Evolutionary conservation across 2,329 filamentous ascomycete genomes (phyloP).

Genomic region (Cladosporium phlei): DNA sequence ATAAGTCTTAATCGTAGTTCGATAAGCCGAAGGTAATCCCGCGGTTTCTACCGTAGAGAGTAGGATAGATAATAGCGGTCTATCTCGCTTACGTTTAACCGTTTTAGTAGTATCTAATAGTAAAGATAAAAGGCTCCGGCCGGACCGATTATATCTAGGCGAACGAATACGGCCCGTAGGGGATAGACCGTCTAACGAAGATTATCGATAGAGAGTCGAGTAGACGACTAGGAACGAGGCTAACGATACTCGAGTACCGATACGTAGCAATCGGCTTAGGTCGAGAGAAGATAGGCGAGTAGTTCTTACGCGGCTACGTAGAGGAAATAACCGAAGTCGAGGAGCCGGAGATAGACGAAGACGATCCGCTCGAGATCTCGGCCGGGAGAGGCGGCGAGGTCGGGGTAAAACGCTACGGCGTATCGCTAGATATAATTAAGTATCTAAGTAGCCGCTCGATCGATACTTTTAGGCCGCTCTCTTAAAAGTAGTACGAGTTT

Average conservation of each 20-base stretch:
- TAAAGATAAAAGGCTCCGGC: constrained; percentile 15
- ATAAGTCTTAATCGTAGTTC: constrained; percentile 25
- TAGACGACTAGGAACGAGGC: constrained; percentile 16
- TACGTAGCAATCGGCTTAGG: constrained; percentile 19
- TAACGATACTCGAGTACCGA: constrained; percentile 17
- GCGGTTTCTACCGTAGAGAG: constrained; percentile 21
- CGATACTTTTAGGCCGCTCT: constrained; percentile 20
- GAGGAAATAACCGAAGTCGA: constrained; percentile 20
- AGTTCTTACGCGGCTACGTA: constrained; percentile 21
- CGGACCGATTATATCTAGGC: constrained; percentile 16
- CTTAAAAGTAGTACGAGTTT: constrained; percentile 8
- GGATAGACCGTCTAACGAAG: constrained; percentile 15
- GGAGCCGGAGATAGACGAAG: constrained; percentile 21
- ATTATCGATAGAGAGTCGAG: constrained; percentile 18
- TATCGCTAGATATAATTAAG: constrained; percentile 22
- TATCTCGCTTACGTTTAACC: constrained; percentile 24
- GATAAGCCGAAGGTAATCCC: constrained; percentile 26
- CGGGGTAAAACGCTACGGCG: constrained; percentile 15
- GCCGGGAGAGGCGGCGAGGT: constrained; percentile 15
- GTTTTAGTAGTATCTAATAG: constrained; percentile 19
- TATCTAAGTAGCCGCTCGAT: constrained; percentile 22
- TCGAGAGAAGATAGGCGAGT: constrained; percentile 14
- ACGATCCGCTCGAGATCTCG: constrained; percentile 19
- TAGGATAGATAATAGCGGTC: constrained; percentile 22
- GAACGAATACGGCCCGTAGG: constrained; percentile 14